These are phyloP conservation scores for Brassica hybrid DNA, from an alignment of 441 rosid species.

Conservation along the genomic window DNA sequence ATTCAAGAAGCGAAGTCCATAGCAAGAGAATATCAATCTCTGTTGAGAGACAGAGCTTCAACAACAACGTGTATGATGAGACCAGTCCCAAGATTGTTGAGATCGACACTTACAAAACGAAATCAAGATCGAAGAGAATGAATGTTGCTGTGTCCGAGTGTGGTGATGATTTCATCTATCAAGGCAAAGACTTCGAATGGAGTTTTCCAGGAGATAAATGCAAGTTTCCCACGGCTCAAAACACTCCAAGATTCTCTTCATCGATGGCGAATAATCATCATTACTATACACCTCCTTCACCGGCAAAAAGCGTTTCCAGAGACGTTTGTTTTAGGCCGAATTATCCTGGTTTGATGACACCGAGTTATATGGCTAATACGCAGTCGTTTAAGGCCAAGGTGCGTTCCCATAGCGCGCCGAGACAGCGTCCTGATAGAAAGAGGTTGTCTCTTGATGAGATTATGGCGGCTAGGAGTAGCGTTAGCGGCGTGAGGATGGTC, in stretches of 20 bases:
- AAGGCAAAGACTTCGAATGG: slow-evolving; percentile 61
- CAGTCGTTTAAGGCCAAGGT: slow-evolving; percentile 80
- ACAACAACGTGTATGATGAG: slow-evolving; percentile 53
- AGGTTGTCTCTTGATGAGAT: slow-evolving; percentile 70
- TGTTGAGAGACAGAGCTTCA: slow-evolving; percentile 50
- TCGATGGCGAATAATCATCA: slow-evolving; percentile 19
- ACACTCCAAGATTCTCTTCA: slow-evolving; percentile 73
- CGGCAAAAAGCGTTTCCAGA: slow-evolving; percentile 78
- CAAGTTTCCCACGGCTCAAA: slow-evolving; percentile 70
- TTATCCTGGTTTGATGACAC: slow-evolving; percentile 49
- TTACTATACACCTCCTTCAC: slow-evolving; percentile 61
- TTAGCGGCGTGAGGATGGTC: slow-evolving; percentile 51
- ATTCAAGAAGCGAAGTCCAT: slow-evolving; percentile 71
- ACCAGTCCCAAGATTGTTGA: slow-evolving; percentile 86
- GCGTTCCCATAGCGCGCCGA: slow-evolving; percentile 86
- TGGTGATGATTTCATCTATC: slow-evolving; percentile 29
- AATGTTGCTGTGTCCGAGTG: slow-evolving; percentile 49
- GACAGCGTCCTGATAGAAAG: slow-evolving; percentile 82
- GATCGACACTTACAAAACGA: slow-evolving; percentile 81
- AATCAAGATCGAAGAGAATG: slow-evolving; percentile 67
- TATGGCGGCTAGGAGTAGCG: slow-evolving; percentile 50
- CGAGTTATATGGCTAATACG: slow-evolving; percentile 86
- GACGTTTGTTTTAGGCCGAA: slow-evolving; percentile 57
- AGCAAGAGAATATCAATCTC: slow-evolving; percentile 75
- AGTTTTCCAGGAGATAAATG: slow-evolving; percentile 66